Conservation (phyloP, 805 yeast species). For the Starmerella stigmatis region DNA sequence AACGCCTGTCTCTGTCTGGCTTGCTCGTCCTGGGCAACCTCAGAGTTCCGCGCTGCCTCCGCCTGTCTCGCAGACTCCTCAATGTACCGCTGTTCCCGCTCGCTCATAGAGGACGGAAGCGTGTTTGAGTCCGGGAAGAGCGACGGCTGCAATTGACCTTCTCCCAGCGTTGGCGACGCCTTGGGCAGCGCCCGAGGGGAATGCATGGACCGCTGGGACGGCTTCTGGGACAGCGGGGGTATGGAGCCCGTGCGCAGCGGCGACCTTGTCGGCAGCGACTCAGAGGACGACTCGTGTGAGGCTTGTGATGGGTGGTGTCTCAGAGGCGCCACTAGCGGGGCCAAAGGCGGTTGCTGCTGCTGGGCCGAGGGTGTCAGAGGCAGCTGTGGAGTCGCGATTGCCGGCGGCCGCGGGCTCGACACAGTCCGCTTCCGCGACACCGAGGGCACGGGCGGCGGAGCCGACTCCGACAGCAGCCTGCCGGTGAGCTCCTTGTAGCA, state of each 20-base stretch:
- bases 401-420: slow-evolving; percentile 1
- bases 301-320: neutral
- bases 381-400: neutral
- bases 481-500: slow-evolving; percentile 39
- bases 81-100: slow-evolving; percentile 1
- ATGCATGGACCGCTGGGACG: neutral
- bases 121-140: neutral
- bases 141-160: neutral
- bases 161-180: neutral
- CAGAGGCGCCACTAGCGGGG: neutral
- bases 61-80: slow-evolving; percentile 4
- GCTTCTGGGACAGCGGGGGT: neutral
- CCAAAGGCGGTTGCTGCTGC: neutral
- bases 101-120: neutral
- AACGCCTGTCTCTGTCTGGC: neutral
- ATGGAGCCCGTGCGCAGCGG: neutral
- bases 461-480: neutral
- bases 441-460: slow-evolving; percentile 13
- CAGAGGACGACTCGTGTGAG: slow-evolving; percentile 1
- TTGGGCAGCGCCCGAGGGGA: neutral
- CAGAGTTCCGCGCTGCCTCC: slow-evolving; percentile 1
- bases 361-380: neutral
- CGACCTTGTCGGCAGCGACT: neutral
- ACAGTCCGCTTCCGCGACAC: slow-evolving; percentile 13
- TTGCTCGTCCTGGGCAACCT: neutral